Evolutionary conservation across 2,329 filamentous ascomycete species (phyloP).

Genomic region (Fusarium xylarioides): DNA sequence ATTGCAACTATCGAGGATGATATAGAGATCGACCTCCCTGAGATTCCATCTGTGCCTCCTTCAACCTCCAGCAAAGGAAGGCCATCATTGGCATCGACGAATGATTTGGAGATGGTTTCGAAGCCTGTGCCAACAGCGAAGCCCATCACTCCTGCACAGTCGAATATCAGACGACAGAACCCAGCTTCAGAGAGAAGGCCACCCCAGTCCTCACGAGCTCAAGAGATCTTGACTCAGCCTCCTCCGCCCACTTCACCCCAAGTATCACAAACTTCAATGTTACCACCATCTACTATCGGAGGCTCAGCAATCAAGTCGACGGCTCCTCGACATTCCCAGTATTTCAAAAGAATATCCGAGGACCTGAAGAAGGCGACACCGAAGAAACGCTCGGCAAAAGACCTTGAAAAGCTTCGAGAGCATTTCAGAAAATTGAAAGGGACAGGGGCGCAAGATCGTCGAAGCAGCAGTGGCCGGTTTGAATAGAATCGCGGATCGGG

Average conservation of each 20-base stretch:
- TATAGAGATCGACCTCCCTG: constrained; percentile 28
- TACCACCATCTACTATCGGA: constrained; percentile 26
- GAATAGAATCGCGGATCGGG: background rate
- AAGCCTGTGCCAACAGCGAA: background rate
- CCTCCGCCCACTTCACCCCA: constrained; percentile 29
- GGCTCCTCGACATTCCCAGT: constrained; percentile 34
- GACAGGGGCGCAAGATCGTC: background rate
- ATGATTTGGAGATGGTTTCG: background rate
- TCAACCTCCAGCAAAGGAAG: background rate
- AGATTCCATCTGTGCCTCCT: background rate
- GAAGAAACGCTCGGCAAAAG: constrained; percentile 29
- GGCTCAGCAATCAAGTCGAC: constrained; percentile 21
- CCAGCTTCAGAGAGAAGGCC: background rate
- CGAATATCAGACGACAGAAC: background rate
- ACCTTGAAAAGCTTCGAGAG: constrained; percentile 40
- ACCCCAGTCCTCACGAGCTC: constrained; percentile 11
- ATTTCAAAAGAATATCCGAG: constrained; percentile 34
- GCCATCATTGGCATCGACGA: background rate
- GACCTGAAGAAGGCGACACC: constrained; percentile 18
- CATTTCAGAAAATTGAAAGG: constrained; percentile 40
- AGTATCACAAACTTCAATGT: constrained; percentile 22
- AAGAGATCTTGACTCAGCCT: constrained; percentile 14
- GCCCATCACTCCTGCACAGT: background rate
- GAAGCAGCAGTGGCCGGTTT: constrained; percentile 24
- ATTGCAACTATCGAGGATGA: constrained; percentile 10